Conservation (phyloP, 2,329 filamentous ascomycete genomes). For the Parafenestella ontariensis region DNA sequence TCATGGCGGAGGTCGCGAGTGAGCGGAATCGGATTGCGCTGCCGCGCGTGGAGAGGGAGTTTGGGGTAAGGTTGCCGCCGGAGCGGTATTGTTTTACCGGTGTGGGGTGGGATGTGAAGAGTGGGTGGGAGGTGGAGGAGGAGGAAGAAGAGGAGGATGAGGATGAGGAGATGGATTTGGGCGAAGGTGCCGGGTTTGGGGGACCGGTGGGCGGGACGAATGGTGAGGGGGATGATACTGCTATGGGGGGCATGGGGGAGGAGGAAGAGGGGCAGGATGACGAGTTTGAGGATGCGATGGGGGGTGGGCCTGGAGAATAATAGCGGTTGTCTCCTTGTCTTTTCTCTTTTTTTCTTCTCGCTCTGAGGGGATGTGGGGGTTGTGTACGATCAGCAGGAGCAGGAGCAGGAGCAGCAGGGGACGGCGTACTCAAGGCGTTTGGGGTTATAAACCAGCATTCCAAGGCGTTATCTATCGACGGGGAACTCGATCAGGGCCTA, state of each 20-base stretch:
- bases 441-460: slow-evolving; percentile 19
- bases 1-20: slow-evolving; percentile 71
- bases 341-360: background rate
- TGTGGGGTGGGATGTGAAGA: slow-evolving; percentile 41
- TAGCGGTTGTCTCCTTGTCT: no score
- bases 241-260: slow-evolving; percentile 42
- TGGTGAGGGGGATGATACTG: slow-evolving; percentile 32
- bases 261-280: slow-evolving; percentile 51
- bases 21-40: slow-evolving; percentile 56
- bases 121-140: slow-evolving; percentile 70
- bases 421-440: background rate
- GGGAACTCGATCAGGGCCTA: slow-evolving; percentile 1
- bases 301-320: slow-evolving; percentile 11
- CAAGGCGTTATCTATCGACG: slow-evolving; percentile 16
- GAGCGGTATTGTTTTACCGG: slow-evolving; percentile 62
- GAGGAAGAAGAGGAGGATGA: slow-evolving; percentile 72
- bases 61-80: slow-evolving; percentile 65
- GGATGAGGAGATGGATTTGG: slow-evolving; percentile 12
- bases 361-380: background rate
- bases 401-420: background rate
- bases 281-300: slow-evolving; percentile 54
- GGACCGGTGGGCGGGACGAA: slow-evolving; percentile 36
- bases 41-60: slow-evolving; percentile 59
- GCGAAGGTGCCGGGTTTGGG: slow-evolving; percentile 44
- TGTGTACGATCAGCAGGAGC: background rate